Percentiles rank a stretch among this genome's conserved stretches.
Conservation (phyloP, 2,329 filamentous ascomycete species). For the Pseudocercospora macadamiae region DNA sequence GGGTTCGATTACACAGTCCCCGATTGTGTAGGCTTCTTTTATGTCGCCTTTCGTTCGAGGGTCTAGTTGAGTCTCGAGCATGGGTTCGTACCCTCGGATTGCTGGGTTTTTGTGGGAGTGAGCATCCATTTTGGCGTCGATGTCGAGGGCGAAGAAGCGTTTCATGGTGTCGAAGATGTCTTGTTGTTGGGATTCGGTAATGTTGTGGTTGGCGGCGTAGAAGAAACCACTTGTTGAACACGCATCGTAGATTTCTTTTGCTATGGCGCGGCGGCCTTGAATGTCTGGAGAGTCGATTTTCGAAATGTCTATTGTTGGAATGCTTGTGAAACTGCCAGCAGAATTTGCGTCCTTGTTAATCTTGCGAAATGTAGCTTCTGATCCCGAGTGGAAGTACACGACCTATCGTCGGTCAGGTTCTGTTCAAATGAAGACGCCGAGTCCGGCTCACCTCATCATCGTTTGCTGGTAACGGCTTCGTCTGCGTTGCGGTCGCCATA, state of each 20-base stretch:
- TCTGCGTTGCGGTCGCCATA: not conserved
- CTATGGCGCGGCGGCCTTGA: conserved; percentile 17
- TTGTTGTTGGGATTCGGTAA: conserved; percentile 34
- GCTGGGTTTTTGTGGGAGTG: conserved; percentile 41
- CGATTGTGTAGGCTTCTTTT: conserved; percentile 43
- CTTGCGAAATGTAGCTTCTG: conserved; percentile 13
- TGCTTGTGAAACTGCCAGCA: conserved; percentile 20
- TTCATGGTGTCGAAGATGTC: conserved; percentile 37
- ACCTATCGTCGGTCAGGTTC: not conserved
- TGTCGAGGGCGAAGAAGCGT: conserved; percentile 38
- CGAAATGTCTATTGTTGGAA: conserved; percentile 24
- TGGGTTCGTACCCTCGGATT: conserved; percentile 42
- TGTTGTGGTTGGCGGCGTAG: conserved; percentile 21
- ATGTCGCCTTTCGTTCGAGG: conserved; percentile 38
- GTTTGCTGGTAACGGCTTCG: not conserved
- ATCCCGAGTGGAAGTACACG: conserved; percentile 21
- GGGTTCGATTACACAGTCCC: conserved; percentile 42
- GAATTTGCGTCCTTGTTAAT: conserved; percentile 2
- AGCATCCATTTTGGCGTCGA: conserved; percentile 41
- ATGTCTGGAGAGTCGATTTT: conserved; percentile 9
- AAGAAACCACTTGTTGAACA: conserved; percentile 33
- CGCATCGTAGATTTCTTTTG: conserved; percentile 36
- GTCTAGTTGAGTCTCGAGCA: conserved; percentile 42
- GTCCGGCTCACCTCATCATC: conserved; percentile 1
- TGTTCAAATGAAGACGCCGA: not conserved